phyloP scores from a whole-genome alignment of 176 grass and related monocot genomes.

The Eleusine coracana region DNA sequence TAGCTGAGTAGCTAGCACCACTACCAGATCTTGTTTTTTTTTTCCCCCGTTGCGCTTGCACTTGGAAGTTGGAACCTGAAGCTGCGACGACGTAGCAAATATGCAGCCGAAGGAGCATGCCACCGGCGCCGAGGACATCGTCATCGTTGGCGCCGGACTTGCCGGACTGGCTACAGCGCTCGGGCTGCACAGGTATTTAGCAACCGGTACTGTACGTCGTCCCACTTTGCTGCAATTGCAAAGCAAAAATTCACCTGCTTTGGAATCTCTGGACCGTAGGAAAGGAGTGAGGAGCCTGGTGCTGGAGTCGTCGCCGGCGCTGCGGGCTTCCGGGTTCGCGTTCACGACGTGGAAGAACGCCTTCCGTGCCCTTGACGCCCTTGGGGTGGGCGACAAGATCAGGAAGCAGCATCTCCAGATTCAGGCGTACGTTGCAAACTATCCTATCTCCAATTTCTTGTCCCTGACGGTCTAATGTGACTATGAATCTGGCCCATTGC shows the following conservation, averaged over 20 bases:
- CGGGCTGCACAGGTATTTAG: constrained; percentile 58
- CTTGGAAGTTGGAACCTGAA: not conserved
- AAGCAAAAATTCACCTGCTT: not conserved
- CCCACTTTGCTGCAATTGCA: not conserved
- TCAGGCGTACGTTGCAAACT: constrained; percentile 22
- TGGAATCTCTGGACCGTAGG: constrained; percentile 24
- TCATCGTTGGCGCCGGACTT: constrained; percentile 65
- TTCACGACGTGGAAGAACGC: constrained; percentile 61
- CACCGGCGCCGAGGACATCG: constrained; percentile 44
- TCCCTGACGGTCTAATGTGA: not conserved
- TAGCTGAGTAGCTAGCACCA: not conserved
- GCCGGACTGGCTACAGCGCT: constrained; percentile 69
- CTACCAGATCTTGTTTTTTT: too few relatives aligned
- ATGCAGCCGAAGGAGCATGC: constrained; percentile 29
- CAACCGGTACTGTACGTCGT: too few relatives aligned
- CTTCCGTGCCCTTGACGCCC: constrained; percentile 68
- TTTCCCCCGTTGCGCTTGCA: too few relatives aligned
- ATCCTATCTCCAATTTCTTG: not conserved
- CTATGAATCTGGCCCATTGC: not conserved
- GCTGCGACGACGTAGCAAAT: not conserved
- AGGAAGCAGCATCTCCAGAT: constrained; percentile 48
- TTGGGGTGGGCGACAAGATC: constrained; percentile 68
- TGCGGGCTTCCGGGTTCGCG: constrained; percentile 66
- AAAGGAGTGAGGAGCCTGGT: constrained; percentile 69
- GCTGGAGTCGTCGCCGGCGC: constrained; percentile 68